These are phyloP conservation scores for Myxozyma monticola DNA, from an alignment of 805 yeast genomes.

Conservation along the genomic window DNA sequence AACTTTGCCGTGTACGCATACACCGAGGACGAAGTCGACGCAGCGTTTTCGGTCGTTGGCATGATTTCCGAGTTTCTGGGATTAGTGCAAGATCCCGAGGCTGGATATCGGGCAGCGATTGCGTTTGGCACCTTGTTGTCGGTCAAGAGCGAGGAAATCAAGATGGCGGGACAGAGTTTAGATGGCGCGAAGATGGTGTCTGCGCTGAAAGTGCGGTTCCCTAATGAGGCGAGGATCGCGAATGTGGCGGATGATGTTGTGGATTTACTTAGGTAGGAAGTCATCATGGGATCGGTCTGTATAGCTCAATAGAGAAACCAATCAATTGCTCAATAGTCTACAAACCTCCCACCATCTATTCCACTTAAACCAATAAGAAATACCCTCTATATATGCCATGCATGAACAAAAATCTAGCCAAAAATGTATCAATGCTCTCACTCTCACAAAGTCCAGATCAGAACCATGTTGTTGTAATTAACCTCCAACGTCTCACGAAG, in stretches of 20 bases:
- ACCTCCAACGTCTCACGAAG: conserved; percentile 7
- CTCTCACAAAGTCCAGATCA: conserved; percentile 20
- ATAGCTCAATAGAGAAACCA: too few species aligned
- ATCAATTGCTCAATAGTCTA: background rate
- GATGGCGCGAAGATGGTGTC: conserved; percentile 15
- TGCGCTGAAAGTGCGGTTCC: conserved; percentile 6
- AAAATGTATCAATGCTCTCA: too few species aligned
- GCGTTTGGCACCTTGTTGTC: conserved; percentile 61
- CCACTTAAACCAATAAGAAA: background rate
- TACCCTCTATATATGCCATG: too few species aligned
- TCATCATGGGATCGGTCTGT: too few species aligned
- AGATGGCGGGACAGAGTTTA: conserved; percentile 20
- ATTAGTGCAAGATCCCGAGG: conserved; percentile 53
- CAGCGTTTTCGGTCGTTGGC: conserved; percentile 36
- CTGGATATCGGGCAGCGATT: conserved; percentile 63
- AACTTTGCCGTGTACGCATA: conserved; percentile 48
- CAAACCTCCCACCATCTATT: background rate
- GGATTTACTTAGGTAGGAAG: conserved; percentile 5
- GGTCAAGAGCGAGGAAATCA: conserved; percentile 7
- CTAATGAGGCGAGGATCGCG: conserved; percentile 10
- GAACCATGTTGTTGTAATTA: conserved; percentile 19
- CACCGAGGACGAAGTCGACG: conserved; percentile 37
- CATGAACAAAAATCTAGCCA: conserved; percentile 43
- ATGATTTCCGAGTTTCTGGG: conserved; percentile 39
- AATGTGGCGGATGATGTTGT: conserved; percentile 19